A percentile compares a stretch with the other conserved stretches of the same genome.
phyloP scores from a whole-genome alignment of 352 stramenopile genomes.

The Phytopythium vexans region DNA sequence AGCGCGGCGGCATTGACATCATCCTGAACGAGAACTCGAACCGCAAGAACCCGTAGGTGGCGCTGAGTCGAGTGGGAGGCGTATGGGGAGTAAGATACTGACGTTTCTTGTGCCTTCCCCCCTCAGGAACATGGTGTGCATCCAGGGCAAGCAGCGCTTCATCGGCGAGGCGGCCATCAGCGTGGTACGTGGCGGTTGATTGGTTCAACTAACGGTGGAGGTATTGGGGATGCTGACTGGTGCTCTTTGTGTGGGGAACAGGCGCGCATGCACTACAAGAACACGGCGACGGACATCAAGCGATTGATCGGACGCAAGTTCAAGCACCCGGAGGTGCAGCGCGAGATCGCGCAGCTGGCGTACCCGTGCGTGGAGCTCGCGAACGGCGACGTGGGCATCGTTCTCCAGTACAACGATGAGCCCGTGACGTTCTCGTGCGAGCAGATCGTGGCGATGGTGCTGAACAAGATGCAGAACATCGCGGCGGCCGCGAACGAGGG shows the following conservation, averaged over 20 bases:
- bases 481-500: constrained; percentile 91
- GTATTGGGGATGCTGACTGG: too few relatives aligned
- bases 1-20: constrained; percentile 97
- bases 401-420: constrained; percentile 93
- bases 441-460: constrained; percentile 96
- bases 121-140: constrained; percentile 77
- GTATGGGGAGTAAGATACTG: not conserved
- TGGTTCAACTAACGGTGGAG: constrained; percentile 17
- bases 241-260: not conserved
- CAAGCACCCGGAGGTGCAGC: constrained; percentile 93
- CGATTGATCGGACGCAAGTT: constrained; percentile 96
- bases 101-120: not conserved
- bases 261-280: constrained; percentile 96
- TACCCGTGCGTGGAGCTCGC: constrained; percentile 90
- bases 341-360: constrained; percentile 91
- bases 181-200: constrained; percentile 23
- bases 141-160: constrained; percentile 91
- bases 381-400: constrained; percentile 87
- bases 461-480: constrained; percentile 97
- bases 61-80: not conserved
- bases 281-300: constrained; percentile 97
- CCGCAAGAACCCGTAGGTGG: constrained; percentile 93
- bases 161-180: constrained; percentile 91
- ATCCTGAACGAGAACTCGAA: constrained; percentile 99
- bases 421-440: constrained; percentile 92